Evolutionary conservation across 2,329 filamentous ascomycete genomes (phyloP).

Genomic region (Xylaria sp.): DNA sequence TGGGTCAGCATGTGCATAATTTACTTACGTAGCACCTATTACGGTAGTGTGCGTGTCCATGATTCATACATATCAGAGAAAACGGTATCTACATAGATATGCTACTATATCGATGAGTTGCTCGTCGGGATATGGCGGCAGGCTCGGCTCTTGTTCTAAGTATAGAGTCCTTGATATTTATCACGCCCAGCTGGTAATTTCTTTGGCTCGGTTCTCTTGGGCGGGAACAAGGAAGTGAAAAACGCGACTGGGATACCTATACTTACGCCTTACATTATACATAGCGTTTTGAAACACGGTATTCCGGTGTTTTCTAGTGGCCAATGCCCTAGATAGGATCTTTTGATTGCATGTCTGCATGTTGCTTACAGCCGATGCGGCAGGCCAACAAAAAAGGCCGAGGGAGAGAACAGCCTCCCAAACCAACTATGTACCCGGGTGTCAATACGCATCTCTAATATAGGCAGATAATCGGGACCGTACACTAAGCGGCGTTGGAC

Average conservation of each 20-base stretch:
- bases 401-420: too few relatives aligned
- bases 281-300: not conserved
- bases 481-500: not conserved
- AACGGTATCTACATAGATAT: not conserved
- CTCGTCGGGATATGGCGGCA: constrained; percentile 21
- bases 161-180: constrained; percentile 6
- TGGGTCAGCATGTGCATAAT: not conserved
- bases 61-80: not conserved
- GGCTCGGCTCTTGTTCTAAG: constrained; percentile 16
- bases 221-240: constrained; percentile 4
- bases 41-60: not conserved
- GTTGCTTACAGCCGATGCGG: not conserved
- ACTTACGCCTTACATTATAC: too few relatives aligned
- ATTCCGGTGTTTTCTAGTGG: not conserved
- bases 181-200: not conserved
- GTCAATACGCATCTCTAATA: too few relatives aligned
- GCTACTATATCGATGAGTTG: not conserved
- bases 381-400: not conserved
- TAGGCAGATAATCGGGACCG: not conserved
- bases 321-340: not conserved
- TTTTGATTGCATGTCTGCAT: not conserved
- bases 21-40: too few relatives aligned
- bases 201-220: not conserved
- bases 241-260: not conserved
- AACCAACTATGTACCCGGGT: too few relatives aligned